phyloP scores from a whole-genome alignment of 148 eudicot genomes.

The Mesembryanthemum crystallinum region DNA sequence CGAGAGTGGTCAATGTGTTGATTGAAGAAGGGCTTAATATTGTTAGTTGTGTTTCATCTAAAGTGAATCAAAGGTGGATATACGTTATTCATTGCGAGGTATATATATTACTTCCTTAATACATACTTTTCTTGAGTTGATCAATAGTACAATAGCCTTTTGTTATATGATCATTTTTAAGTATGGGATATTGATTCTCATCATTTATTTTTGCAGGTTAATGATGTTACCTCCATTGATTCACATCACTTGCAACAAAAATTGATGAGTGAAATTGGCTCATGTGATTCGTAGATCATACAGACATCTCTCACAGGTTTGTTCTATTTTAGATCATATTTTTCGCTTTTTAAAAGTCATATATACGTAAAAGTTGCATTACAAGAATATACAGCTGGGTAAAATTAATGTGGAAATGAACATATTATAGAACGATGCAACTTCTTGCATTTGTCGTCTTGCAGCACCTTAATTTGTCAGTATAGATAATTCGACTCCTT shows the following conservation, averaged over 20 bases:
- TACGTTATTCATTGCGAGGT: slow-evolving; percentile 53
- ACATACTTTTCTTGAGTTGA: no score
- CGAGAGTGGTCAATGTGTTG: slow-evolving; percentile 36
- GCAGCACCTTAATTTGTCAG: no score
- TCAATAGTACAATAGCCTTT: no score
- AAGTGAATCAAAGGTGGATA: slow-evolving; percentile 28
- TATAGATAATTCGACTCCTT: no score
- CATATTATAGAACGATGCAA: no score
- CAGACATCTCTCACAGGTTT: slow-evolving; percentile 11
- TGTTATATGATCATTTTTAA: no score
- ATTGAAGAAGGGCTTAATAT: slow-evolving; percentile 36
- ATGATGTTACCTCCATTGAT: slow-evolving; percentile 19
- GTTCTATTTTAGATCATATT: neutral
- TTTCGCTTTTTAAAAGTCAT: neutral
- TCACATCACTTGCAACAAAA: slow-evolving; percentile 13
- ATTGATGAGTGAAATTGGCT: slow-evolving; percentile 14
- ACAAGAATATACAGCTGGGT: no score
- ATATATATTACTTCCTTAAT: no score
- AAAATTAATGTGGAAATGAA: no score
- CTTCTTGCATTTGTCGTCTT: no score
- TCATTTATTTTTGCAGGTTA: slow-evolving; percentile 22
- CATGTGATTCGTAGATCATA: slow-evolving; percentile 2
- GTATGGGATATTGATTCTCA: no score
- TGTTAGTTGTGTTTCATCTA: slow-evolving; percentile 43
- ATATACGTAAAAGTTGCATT: no score